Evolutionary conservation across 176 grass and related monocot species (phyloP), one percentile per base, ranked within the genome.

Genomic region (Neostapfia colusana): DNA sequence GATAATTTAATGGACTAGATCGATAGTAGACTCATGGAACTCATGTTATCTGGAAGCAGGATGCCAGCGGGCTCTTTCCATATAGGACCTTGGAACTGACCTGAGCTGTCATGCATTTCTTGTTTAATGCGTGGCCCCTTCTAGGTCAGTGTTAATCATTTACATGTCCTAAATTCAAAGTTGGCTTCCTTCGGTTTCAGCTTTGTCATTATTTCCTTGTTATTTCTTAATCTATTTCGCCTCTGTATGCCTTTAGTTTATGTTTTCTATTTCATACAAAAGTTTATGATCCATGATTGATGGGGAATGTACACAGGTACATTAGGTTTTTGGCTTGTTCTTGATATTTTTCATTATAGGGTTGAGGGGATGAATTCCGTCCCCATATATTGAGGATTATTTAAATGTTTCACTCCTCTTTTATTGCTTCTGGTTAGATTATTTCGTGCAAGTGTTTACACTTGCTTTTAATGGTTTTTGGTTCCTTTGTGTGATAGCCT

Each of bases 1-100:
- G 85, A 76, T 90, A 74, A 84, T 93, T 87, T 83, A 91, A 81
- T 87, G 36, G 56, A 81, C 67, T 87, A 73, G 61, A 83, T 51
- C 36, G 39, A 81, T 81, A 83, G 40, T 79, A 85, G 81, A 91
- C 94, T 97, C 84, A 97, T 93, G 87, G 74, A 89, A 85, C 78
- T 93, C 88, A 80, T 95, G 87, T 90, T 95, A 86, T 92, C 88
- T 95, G 85, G 89, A 83, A 92, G 91, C 96, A 99, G 96, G 92
- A 92, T 81, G 63, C 79, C 84, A 90, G 90, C 82, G 69, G 85
- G 86, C 91, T 89, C 84, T 91, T 78, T 88, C 79, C 71, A 43
- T 90, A 73, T 90, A 82, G 88, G 79, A 56, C 64, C 70, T 61
- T 88, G 85, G 85, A 90, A 83, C 83, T 91, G 87, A 86, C 73